These are phyloP conservation scores for Avicennia marina DNA, from an alignment of 257 asterid genomes.

Conservation along the genomic window DNA sequence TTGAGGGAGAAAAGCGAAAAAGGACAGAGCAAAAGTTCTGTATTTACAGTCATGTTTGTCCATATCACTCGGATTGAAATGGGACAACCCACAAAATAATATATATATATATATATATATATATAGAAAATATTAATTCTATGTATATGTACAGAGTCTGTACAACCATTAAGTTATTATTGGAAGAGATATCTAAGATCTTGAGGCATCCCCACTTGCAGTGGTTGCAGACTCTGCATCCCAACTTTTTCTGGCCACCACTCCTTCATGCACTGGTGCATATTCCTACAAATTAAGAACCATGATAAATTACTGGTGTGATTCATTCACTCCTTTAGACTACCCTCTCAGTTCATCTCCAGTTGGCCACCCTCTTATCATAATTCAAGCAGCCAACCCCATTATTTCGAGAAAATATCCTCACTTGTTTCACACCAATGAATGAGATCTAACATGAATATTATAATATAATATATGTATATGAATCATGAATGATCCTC, in stretches of 20 bases:
- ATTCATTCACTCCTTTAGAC: neutral
- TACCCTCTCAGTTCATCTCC: constrained; percentile 1
- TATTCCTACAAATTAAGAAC: constrained; percentile 38
- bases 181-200: constrained; percentile 14
- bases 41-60: constrained; percentile 20
- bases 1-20: constrained; percentile 4
- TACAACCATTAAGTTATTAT: neutral
- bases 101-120: constrained; percentile 5
- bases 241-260: constrained; percentile 47
- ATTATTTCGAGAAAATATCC: neutral
- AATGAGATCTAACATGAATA: neutral
- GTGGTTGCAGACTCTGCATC: constrained; percentile 28
- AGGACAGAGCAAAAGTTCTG: neutral
- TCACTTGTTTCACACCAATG: neutral
- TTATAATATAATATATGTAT: neutral
- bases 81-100: constrained; percentile 18
- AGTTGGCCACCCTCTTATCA: constrained; percentile 10
- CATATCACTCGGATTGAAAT: constrained; percentile 17
- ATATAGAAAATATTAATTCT: too few relatives aligned
- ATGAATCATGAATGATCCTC: too few relatives aligned
- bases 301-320: neutral
- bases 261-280: constrained; percentile 40
- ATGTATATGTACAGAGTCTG: constrained; percentile 11
- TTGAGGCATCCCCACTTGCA: constrained; percentile 31
- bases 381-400: constrained; percentile 19